Base-by-base conservation (phyloP, 2,329 filamentous ascomycete genomes). In the Botrytis aclada region DNA sequence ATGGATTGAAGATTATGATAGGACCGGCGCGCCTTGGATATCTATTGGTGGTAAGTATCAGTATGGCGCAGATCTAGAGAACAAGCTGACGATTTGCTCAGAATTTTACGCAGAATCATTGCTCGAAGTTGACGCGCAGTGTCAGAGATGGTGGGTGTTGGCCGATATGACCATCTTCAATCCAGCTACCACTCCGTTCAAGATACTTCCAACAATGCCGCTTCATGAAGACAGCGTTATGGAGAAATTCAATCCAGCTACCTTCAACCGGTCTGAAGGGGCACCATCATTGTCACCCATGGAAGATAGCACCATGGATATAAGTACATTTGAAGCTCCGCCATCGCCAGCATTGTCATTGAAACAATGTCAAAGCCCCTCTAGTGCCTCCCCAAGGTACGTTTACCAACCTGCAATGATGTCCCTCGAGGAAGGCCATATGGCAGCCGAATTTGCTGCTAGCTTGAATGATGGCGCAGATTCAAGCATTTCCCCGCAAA, bases 71-170 rank as follows among this genome's bases (percentile, higher is more conserved):
- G 8, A 69, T 41, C 2, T 32, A 16, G 65, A 29, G 47, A 32
- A 69, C 3, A 25, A 56, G 16, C 37, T 69, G 37, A 69, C 65
- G 43, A 41, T 25, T n/a, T 16, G 2, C 16, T 20, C n/a, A 69
- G 47, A 56, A 12, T 56, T 69, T 16, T 32, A 32, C 37, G 34
- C 47, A 32, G 37, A 56, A 1, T 69, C 65, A 25, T 7, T 69
- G n/a, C 34, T 56, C 16, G 34, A 69, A 32, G 65, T 69, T 10
- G 65, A 69, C 6, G 39, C 10, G 10, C 65, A 69, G 47, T 69
- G 65, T n/a, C 65, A 69, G 34, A 69, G 34, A 56, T 69, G 65
- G 65, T 56, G 65, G 65, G n/a, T 14, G 16, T 58, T 69, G 47
- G 65, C 65, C 16, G 45, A 69, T 56, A 58, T 69, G 34, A 56